Evolutionary conservation across 192 early-diverging fungal genomes (phyloP).

Genomic region (Funneliformis mosseae): DNA sequence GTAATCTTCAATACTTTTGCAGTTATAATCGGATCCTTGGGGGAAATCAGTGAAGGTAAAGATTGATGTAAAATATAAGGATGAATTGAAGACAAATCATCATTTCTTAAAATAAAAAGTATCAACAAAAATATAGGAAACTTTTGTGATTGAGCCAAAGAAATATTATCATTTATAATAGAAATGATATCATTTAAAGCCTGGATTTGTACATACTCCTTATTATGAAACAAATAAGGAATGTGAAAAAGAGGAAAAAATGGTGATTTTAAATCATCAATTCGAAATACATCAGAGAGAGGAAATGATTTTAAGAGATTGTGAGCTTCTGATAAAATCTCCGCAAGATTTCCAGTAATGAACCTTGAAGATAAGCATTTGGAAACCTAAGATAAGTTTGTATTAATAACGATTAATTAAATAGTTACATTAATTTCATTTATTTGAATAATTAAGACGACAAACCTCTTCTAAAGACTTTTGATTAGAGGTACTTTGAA

Average conservation of each 20-base stretch:
- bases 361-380: neutral
- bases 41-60: conserved; percentile 49
- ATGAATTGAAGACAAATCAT: conserved; percentile 36
- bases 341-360: conserved; percentile 7
- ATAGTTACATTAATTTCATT: neutral
- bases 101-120: conserved; percentile 50
- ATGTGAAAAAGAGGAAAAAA: conserved; percentile 39
- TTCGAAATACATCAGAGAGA: neutral
- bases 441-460: neutral
- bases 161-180: conserved; percentile 17
- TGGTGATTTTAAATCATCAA: conserved; percentile 26
- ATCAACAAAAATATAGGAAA: conserved; percentile 50
- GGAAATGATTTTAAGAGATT: conserved; percentile 25
- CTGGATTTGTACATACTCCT: conserved; percentile 33
- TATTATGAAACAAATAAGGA: conserved; percentile 44
- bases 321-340: conserved; percentile 10
- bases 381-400: neutral
- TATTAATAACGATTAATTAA: neutral
- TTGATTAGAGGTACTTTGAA: conserved; percentile 14
- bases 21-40: conserved; percentile 51
- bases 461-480: conserved; percentile 7
- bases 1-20: conserved; percentile 51
- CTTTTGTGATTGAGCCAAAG: conserved; percentile 36
- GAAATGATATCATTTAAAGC: conserved; percentile 24
- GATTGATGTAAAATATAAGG: conserved; percentile 48